Evolutionary conservation across 257 asterid genomes (phyloP).

Genomic region (Fraxinus americana): DNA sequence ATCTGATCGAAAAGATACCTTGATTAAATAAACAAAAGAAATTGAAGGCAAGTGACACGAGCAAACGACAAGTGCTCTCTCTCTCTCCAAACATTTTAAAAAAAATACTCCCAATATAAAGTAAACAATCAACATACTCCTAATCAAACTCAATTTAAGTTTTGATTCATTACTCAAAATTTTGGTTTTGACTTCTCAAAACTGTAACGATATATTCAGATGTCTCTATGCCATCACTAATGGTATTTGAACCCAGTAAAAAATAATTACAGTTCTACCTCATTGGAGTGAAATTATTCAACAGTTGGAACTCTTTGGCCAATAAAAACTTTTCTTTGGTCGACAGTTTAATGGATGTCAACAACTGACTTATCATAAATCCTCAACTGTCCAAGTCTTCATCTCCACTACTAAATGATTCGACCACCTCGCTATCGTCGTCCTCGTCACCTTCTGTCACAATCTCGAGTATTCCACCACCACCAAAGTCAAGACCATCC

Average conservation of each 20-base stretch:
- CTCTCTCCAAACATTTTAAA: too few relatives aligned
- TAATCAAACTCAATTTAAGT: neutral
- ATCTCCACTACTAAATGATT: constrained; percentile 69
- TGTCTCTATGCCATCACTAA: constrained; percentile 7
- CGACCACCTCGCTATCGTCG: constrained; percentile 69
- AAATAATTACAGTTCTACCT: constrained; percentile 37
- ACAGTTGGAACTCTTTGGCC: neutral
- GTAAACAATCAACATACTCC: neutral
- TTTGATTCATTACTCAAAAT: neutral
- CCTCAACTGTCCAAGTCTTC: constrained; percentile 39
- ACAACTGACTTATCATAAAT: constrained; percentile 16
- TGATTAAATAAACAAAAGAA: too few relatives aligned
- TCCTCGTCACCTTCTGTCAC: constrained; percentile 73
- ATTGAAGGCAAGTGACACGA: too few relatives aligned
- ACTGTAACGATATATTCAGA: neutral
- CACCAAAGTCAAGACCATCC: constrained; percentile 62
- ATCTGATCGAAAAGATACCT: too few relatives aligned
- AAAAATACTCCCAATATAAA: too few relatives aligned
- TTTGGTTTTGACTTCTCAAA: neutral
- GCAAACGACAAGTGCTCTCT: too few relatives aligned
- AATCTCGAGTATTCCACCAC: constrained; percentile 68
- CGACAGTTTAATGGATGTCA: neutral
- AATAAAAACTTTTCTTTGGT: neutral
- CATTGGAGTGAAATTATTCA: neutral
- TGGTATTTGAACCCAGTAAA: constrained; percentile 9